phyloP scores from a whole-genome alignment of 2,329 filamentous ascomycete genomes.

The Fusarium staphyleae region DNA sequence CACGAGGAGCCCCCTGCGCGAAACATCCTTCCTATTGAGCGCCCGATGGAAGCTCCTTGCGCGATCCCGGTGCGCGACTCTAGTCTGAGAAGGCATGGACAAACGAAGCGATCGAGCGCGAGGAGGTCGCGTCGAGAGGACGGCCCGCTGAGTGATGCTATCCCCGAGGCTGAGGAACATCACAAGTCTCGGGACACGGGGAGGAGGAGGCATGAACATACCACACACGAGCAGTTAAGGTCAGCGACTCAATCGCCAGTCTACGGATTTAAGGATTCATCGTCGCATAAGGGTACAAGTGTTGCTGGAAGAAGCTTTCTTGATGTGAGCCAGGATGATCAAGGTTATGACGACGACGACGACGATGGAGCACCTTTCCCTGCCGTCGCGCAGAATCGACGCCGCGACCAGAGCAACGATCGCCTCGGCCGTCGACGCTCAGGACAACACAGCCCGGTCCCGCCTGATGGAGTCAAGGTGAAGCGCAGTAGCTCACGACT shows the following conservation, averaged over 20 bases:
- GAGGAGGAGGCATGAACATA: conserved; percentile 29
- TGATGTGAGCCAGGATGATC: conserved; percentile 44
- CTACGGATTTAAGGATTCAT: conserved; percentile 34
- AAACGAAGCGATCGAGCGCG: conserved; percentile 60
- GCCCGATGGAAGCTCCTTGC: conserved; percentile 50
- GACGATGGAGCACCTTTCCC: conserved; percentile 76
- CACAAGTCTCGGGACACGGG: conserved; percentile 26
- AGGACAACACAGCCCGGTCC: conserved; percentile 58
- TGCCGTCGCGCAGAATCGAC: conserved; percentile 67
- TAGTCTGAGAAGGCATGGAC: conserved; percentile 66
- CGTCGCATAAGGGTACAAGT: conserved; percentile 27
- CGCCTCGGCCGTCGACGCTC: conserved; percentile 54
- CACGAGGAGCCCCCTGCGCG: conserved; percentile 58
- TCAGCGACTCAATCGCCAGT: conserved; percentile 29
- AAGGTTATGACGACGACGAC: conserved; percentile 43
- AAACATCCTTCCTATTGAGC: conserved; percentile 40
- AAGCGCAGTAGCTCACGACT: conserved; percentile 66
- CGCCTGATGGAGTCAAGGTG: conserved; percentile 51
- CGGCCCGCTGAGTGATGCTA: conserved; percentile 45
- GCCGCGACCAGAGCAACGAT: conserved; percentile 58
- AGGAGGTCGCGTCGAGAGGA: conserved; percentile 59
- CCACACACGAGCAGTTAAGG: conserved; percentile 15
- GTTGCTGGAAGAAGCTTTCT: conserved; percentile 35
- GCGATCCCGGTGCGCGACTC: conserved; percentile 73
- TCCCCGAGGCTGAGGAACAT: conserved; percentile 53